Evolutionary conservation across 139 green algal species (phyloP), one percentile per base, ranked within the genome.

Genomic region (Marvania coccoides): DNA sequence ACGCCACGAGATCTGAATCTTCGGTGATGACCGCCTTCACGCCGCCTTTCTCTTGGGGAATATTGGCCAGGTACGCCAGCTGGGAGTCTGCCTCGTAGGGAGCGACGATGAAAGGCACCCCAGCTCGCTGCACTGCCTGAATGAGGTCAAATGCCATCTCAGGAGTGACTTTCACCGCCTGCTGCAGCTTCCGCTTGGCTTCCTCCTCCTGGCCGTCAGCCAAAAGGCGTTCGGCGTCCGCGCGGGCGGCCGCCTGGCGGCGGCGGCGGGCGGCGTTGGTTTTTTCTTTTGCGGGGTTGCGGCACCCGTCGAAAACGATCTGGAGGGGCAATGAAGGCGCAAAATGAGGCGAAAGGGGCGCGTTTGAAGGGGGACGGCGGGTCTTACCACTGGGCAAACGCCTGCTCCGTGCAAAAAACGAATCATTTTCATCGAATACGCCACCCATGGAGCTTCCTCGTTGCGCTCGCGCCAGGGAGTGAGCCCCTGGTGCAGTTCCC

Each of bases 41-140:
- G 35, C 70, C 63, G 6, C 77, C 77, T 6, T 73, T n/a, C 76
- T 95, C 85, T 81, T 94, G 88, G 0, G 91, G 70, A 4, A 62
- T 72, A 3, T 81, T 56, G 4, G 85, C 82, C 56, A 96, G 60
- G 81, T 91, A 91, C 5, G 83, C 81, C 84, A 99, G 90, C 85
- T 98, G 92, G 0, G 90, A 89, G 65, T 97, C 89, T 0, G 90
- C 90, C 51, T 98, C 92, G 71, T 97, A 97, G 0, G 90, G 91
- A 15, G 91, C 90, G n/a, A 96, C 90, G 6, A 97, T 66, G 36
- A 79, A 39, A 26, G 24, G 23, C 23, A 61, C 28, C 14, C 57
- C 4, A 12, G 12, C 38, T 3, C 56, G 40, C 45, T 51, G 45
- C 13, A 85, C 63, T 1, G 13, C 24, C 15, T 46, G 24, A 0